A percentile compares a stretch with the other conserved stretches of the same genome.
phyloP scores from a whole-genome alignment of 208 protist species.

The Crithidia mellificae region DNA sequence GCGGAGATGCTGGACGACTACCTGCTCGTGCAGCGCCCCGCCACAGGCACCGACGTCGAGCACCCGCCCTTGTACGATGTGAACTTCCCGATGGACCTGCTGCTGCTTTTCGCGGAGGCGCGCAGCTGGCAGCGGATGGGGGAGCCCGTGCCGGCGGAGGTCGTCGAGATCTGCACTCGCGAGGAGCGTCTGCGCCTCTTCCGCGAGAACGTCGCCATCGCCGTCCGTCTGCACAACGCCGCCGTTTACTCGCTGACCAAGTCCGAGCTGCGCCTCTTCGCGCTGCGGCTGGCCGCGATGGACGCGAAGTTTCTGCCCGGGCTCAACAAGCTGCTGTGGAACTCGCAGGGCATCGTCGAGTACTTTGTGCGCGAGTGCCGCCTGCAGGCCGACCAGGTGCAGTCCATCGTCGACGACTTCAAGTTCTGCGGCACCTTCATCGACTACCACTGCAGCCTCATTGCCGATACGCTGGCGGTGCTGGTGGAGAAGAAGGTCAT shows the following conservation, averaged over 20 bases:
- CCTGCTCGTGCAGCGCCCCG: constrained; percentile 73
- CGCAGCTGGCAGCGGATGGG: constrained; percentile 93
- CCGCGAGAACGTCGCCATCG: constrained; percentile 95
- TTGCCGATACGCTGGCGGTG: constrained; percentile 93
- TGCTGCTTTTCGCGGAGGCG: constrained; percentile 95
- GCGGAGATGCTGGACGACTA: constrained; percentile 86
- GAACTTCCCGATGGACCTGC: constrained; percentile 94
- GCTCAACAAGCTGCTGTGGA: constrained; percentile 94
- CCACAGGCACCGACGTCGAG: constrained; percentile 49
- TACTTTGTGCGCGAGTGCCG: constrained; percentile 95
- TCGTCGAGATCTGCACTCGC: constrained; percentile 87
- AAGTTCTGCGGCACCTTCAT: constrained; percentile 90
- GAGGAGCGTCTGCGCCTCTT: constrained; percentile 94
- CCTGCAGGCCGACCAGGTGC: constrained; percentile 79
- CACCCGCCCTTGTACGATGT: constrained; percentile 80
- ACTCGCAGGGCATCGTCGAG: constrained; percentile 93
- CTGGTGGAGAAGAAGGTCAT: constrained; percentile 95
- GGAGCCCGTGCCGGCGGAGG: constrained; percentile 82
- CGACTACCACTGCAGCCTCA: constrained; percentile 86
- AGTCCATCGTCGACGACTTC: constrained; percentile 93
- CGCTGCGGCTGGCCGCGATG: constrained; percentile 89
- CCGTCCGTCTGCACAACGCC: constrained; percentile 95
- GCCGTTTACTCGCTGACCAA: constrained; percentile 88
- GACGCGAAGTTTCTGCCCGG: constrained; percentile 93
- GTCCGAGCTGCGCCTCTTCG: constrained; percentile 94